Evolutionary conservation across 768 basidiomycete genomes (phyloP), one percentile per base, ranked within the genome.

Genomic region (Kwoniella newhampshirensis): DNA sequence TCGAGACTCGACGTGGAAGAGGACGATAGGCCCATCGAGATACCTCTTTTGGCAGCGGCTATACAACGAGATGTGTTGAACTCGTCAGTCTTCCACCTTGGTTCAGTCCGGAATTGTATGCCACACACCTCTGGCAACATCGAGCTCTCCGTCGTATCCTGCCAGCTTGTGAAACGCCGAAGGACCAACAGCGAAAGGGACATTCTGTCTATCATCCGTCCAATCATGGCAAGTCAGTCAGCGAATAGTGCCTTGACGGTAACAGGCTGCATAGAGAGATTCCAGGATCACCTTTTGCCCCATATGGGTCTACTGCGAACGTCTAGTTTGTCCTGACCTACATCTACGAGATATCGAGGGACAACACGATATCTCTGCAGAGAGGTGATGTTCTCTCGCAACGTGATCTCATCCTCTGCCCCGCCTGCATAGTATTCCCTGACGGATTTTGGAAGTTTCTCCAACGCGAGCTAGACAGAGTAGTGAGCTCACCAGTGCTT

Each of bases 11-110:
- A 51, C 3, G 50, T 51, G 23, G 50, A 39, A 1, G 50, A 51
- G 39, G 50, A 51, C 6, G 50, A 51, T 40, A 51, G 37, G 18
- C 50, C 36, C 50, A 51, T 51, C 23, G 50, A 40, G 17, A 51
- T 41, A 9, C 50, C 50, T 51, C 50, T 39, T 37, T 50, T 51
- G 18, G 50, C 50, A 41, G 50, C 50, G 28, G 50, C 36, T 51
- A 27, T 8, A 17, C n/a, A n/a, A n/a, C n/a, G n/a, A n/a, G n/a
- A n/a, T n/a, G n/a, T n/a, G n/a, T n/a, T n/a, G n/a, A n/a, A n/a
- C n/a, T n/a, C n/a, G n/a, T n/a, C n/a, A n/a, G n/a, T n/a, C n/a
- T n/a, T 21, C n/a, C 21, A 26, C 15, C 21, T 8, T 6, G 23
- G 7, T 21, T 23, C 44, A 45, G 23, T 28, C 23, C n/a, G 17